These are phyloP conservation scores for Colletotrichum falcatum DNA, from an alignment of 2,329 filamentous ascomycete genomes.

Conservation along the genomic window DNA sequence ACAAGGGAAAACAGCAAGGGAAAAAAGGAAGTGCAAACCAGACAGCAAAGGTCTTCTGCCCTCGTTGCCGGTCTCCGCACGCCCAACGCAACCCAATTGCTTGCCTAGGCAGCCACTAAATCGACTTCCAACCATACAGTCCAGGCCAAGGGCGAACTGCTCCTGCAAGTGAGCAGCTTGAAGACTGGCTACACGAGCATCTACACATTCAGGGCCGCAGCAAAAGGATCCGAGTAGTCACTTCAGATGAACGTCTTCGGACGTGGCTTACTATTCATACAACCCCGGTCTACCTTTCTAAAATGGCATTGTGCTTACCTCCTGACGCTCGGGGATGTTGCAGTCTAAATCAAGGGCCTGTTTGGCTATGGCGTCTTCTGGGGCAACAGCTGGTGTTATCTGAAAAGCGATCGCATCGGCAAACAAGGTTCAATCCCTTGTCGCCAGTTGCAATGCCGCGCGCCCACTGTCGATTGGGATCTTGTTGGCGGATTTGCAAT, in stretches of 20 bases:
- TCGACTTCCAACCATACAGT: background rate
- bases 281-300: conserved; percentile 19
- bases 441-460: background rate
- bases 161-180: conserved; percentile 9
- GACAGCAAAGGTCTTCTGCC: background rate
- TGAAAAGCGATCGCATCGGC: conserved; percentile 11
- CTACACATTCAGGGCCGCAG: conserved; percentile 11
- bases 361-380: conserved; percentile 18
- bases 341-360: conserved; percentile 8
- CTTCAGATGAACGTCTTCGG: conserved; percentile 35
- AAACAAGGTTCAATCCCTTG: conserved; percentile 8
- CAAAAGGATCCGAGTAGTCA: conserved; percentile 21
- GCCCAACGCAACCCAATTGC: background rate
- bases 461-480: conserved; percentile 18
- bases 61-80: background rate
- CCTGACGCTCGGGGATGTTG: conserved; percentile 23
- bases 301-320: conserved; percentile 1
- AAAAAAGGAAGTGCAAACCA: background rate
- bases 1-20: too few species aligned
- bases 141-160: background rate
- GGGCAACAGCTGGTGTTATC: conserved; percentile 4
- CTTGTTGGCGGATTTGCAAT: conserved; percentile 40
- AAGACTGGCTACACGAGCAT: background rate
- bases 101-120: too few species aligned
- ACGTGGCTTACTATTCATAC: conserved; percentile 16